These are phyloP conservation scores for Malus hybrid DNA, from an alignment of 331 rosid species.

Conservation along the genomic window DNA sequence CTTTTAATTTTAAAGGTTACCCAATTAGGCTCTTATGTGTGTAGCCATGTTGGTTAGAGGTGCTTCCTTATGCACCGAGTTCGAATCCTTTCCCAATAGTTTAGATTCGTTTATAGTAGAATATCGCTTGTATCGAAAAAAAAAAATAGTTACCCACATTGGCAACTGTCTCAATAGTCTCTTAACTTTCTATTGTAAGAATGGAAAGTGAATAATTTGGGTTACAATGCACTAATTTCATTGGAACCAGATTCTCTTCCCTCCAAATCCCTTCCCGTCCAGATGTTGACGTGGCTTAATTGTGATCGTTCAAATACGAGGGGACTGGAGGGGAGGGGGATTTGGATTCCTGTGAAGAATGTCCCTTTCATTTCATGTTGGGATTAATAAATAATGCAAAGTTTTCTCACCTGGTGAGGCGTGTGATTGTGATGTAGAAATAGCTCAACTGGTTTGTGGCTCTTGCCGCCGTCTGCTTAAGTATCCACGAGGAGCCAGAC, in stretches of 20 bases:
- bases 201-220: too few species aligned
- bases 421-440: slow-evolving; percentile 35
- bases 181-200: not conserved
- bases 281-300: too few species aligned
- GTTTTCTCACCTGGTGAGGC: not conserved
- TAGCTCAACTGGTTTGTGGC: slow-evolving; percentile 92
- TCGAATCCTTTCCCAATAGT: too few species aligned
- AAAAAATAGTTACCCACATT: not conserved
- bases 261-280: too few species aligned
- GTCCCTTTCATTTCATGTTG: not conserved
- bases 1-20: not conserved
- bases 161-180: not conserved
- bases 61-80: not conserved
- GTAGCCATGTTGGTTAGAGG: not conserved
- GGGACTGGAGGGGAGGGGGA: too few species aligned
- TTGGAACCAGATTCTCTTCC: too few species aligned
- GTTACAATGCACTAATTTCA: too few species aligned
- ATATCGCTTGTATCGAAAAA: not conserved
- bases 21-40: not conserved
- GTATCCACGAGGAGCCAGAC: slow-evolving; percentile 65
- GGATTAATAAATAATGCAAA: slow-evolving; percentile 1
- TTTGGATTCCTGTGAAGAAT: not conserved
- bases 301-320: too few species aligned
- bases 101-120: not conserved
- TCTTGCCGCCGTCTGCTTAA: slow-evolving; percentile 68